Percentiles rank a stretch among this genome's conserved stretches.
These are phyloP conservation scores for Decorospora gaudefroyi DNA, from an alignment of 2,329 filamentous ascomycete species.

Conservation along the genomic window DNA sequence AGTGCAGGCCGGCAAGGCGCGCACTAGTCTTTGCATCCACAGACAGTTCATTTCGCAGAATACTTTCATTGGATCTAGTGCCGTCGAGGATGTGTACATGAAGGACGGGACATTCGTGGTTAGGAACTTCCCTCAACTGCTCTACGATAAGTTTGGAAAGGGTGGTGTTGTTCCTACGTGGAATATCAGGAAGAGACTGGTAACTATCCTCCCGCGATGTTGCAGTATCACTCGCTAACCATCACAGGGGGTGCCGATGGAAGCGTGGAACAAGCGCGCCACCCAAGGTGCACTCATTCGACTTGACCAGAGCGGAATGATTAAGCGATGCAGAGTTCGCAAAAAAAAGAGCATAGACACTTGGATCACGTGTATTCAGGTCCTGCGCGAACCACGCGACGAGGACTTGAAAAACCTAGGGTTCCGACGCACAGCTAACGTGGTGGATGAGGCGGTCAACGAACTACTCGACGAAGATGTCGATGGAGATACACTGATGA, in stretches of 20 bases:
- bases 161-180: constrained; percentile 57
- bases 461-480: constrained; percentile 38
- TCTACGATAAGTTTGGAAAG: constrained; percentile 57
- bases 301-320: constrained; percentile 48
- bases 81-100: constrained; percentile 43
- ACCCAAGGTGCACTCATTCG: constrained; percentile 48
- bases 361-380: constrained; percentile 48
- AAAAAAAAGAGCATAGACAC: constrained; percentile 33
- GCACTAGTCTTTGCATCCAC: constrained; percentile 62
- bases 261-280: constrained; percentile 47
- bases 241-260: constrained; percentile 36
- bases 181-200: constrained; percentile 58
- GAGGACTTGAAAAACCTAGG: constrained; percentile 43
- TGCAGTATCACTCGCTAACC: constrained; percentile 21
- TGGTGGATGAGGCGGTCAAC: constrained; percentile 17
- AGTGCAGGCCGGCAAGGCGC: constrained; percentile 49
- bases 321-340: constrained; percentile 46
- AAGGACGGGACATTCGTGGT: constrained; percentile 52
- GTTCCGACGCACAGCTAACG: constrained; percentile 29
- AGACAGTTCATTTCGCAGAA: constrained; percentile 53
- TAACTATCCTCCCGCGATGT: constrained; percentile 26
- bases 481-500: constrained; percentile 37
- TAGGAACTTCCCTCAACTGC: constrained; percentile 53
- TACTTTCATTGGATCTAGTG: constrained; percentile 33
- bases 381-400: constrained; percentile 46